Percentiles rank a stretch among this genome's conserved stretches.
phyloP scores from a whole-genome alignment of 2,329 filamentous ascomycete species.

The Fusarium secorum region DNA sequence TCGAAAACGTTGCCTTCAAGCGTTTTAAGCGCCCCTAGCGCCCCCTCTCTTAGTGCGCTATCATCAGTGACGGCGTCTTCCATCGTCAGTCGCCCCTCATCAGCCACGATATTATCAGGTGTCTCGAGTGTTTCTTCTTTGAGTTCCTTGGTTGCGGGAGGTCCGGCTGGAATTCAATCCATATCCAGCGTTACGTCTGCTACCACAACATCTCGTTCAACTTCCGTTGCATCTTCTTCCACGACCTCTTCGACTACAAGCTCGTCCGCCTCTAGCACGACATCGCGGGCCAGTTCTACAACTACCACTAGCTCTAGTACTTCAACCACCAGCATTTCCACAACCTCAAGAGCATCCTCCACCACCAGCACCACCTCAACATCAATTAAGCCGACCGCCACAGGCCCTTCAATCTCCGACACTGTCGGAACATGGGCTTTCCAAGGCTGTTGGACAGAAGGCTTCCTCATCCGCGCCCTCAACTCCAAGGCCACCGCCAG shows the following conservation, averaged over 20 bases:
- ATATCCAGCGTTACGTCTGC: accelerated
- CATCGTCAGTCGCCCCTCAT: slow-evolving; percentile 32
- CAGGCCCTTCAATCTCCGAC: slow-evolving; percentile 38
- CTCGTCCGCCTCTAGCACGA: not conserved
- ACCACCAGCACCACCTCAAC: not conserved
- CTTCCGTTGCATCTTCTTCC: not conserved
- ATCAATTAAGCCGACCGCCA: slow-evolving; percentile 20
- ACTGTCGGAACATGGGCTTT: slow-evolving; percentile 43
- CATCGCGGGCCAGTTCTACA: not conserved
- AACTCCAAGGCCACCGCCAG: slow-evolving; percentile 40
- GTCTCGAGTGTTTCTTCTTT: slow-evolving; percentile 32
- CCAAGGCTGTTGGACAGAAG: slow-evolving; percentile 51
- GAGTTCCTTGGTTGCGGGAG: not conserved
- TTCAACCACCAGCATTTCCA: not conserved
- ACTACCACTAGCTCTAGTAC: not conserved
- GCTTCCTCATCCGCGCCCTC: slow-evolving; percentile 44
- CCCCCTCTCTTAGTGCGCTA: slow-evolving; percentile 20
- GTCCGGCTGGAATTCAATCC: not conserved
- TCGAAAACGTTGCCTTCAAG: not conserved
- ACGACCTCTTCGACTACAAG: not conserved
- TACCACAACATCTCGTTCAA: not conserved
- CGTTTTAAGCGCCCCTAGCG: not conserved
- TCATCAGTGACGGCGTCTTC: not conserved
- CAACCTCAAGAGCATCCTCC: not conserved
- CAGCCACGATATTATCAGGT: slow-evolving; percentile 26